These are phyloP conservation scores for Leishmania guyanensis DNA, from an alignment of 208 protist genomes.

Conservation along the genomic window DNA sequence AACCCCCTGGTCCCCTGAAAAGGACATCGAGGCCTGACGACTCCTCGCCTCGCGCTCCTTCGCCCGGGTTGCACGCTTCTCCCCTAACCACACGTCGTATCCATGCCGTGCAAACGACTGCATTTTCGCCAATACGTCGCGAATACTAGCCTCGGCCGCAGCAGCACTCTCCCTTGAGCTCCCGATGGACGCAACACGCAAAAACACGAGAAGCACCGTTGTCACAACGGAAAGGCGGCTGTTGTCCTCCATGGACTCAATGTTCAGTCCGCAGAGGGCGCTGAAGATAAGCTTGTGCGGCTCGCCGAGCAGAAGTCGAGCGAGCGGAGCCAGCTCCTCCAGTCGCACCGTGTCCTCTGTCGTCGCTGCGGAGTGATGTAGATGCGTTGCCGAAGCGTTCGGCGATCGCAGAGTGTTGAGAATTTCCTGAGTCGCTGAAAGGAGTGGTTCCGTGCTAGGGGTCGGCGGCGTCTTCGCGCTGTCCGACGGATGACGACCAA, in stretches of 20 bases:
- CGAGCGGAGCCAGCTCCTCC: conserved; percentile 39
- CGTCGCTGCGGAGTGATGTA: background rate
- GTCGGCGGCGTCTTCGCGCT: background rate
- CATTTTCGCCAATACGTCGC: conserved; percentile 37
- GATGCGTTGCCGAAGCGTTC: background rate
- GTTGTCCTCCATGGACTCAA: conserved; percentile 66
- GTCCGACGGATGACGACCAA: conserved; percentile 1
- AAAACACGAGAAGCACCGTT: conserved; percentile 69
- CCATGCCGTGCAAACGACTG: conserved; percentile 36
- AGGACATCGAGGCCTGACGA: background rate
- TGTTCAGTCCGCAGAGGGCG: conserved; percentile 59
- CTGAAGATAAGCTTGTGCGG: conserved; percentile 77
- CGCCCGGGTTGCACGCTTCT: conserved; percentile 19
- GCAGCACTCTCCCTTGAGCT: conserved; percentile 14
- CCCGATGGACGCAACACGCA: conserved; percentile 52
- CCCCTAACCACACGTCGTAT: conserved; percentile 40
- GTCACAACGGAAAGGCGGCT: conserved; percentile 70
- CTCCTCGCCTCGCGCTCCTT: conserved; percentile 10
- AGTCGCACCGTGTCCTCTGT: conserved; percentile 26
- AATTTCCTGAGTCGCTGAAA: background rate
- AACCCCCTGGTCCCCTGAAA: conserved; percentile 12
- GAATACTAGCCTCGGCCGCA: conserved; percentile 25
- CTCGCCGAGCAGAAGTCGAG: conserved; percentile 47
- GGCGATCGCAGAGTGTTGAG: background rate
- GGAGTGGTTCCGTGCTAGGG: background rate